Base-by-base conservation (phyloP, 768 basidiomycete genomes). In the Calocera cornea region DNA sequence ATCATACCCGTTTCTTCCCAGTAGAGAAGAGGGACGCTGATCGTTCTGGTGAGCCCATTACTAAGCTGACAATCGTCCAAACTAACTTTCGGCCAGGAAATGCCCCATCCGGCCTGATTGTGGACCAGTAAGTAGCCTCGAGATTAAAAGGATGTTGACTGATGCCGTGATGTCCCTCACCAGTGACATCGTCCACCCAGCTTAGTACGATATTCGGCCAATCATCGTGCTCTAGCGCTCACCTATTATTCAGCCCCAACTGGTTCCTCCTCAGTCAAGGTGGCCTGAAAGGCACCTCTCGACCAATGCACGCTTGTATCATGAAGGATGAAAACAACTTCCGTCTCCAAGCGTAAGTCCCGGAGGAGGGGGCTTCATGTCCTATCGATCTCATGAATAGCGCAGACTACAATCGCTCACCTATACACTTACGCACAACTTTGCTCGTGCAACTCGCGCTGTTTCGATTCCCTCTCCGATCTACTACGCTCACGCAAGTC, bases 391-490 rank as follows among this genome's bases (percentile, higher is more conserved):
- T 60, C 10, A 11, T 60, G 11, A 60, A 11, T 34, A 33, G 10
- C 14, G 22, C 44, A 84, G 84, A 0, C 69, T 85, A 11, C 81
- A 86, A 64, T 74, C 77, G 22, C 71, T 85, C 12, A 77, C 83
- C 14, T 86, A 80, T 68, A 72, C 75, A 1, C 74, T 86, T 0
- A 86, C 85, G 65, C 81, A 86, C 63, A 72, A 79, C 0, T 85
- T 84, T 60, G 83, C 82, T 1, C 78, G 83, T 10, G 80, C 84
- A 1, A 86, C 84, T 0, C 78, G 83, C 2, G 80, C 83, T 0
- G 84, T 86, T 0, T 84, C 83, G 0, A 84, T 86, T 11, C 85
- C 84, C 0, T 83, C 85, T 0, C 85, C 85, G 0, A 83, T 86
- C 0, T 86, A 86, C 67, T 86, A 83, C 85, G 54, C 54, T 29